Percentiles rank a stretch among this genome's conserved stretches.
These are phyloP conservation scores for Helotiales sp. DNA, from an alignment of 2,329 filamentous ascomycete species.

Conservation along the genomic window DNA sequence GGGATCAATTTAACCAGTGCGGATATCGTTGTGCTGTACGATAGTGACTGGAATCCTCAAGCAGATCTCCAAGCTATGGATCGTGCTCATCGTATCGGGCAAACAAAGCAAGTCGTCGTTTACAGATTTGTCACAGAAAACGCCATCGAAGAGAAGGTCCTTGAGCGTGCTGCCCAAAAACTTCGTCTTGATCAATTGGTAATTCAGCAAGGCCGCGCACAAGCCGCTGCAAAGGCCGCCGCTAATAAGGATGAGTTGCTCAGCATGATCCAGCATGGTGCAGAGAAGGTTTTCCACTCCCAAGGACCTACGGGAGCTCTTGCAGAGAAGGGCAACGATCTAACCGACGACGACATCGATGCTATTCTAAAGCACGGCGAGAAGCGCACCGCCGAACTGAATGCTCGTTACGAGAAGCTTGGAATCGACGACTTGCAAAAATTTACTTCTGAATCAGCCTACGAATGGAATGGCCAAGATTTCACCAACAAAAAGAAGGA, in stretches of 20 bases:
- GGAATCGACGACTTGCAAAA: conserved; percentile 97
- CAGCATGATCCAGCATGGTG: conserved; percentile 98
- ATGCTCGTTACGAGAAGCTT: conserved; percentile 92
- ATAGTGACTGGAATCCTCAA: conserved; percentile 99
- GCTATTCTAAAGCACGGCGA: conserved; percentile 84
- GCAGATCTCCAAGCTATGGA: conserved; percentile 99
- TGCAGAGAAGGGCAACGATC: conserved; percentile 57
- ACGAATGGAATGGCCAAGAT: conserved; percentile 98
- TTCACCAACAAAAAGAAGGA: conserved; percentile 92
- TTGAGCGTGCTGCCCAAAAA: conserved; percentile 96
- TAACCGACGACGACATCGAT: conserved; percentile 91
- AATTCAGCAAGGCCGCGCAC: conserved; percentile 94
- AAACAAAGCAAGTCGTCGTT: conserved; percentile 96
- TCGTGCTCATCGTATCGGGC: conserved; percentile 94
- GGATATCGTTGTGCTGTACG: conserved; percentile 94
- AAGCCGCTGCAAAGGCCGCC: conserved; percentile 85
- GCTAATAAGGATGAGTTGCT: conserved; percentile 95
- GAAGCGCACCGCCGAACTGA: conserved; percentile 84
- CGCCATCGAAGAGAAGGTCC: conserved; percentile 96
- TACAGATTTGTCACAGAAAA: conserved; percentile 98
- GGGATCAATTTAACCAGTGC: conserved; percentile 96
- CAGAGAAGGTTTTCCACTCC: conserved; percentile 86
- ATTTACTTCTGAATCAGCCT: conserved; percentile 94
- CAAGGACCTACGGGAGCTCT: conserved; percentile 65
- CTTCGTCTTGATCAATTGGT: conserved; percentile 94